Percentiles rank a stretch among this genome's conserved stretches.
Conservation (phyloP, 2,329 filamentous ascomycete genomes). For the Ophiocordyceps camponoti-leonardi region DNA sequence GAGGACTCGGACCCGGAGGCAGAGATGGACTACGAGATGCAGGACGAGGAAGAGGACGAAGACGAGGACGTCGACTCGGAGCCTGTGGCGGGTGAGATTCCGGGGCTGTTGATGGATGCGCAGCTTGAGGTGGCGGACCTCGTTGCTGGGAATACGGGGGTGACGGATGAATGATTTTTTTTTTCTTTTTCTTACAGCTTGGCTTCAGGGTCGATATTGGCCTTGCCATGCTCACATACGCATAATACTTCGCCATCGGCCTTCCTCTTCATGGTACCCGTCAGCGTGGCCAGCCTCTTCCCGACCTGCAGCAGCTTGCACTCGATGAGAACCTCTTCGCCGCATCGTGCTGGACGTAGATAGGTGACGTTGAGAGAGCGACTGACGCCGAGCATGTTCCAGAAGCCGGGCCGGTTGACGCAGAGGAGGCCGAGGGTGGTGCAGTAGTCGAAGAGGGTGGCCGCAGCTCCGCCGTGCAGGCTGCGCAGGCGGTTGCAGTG, state of each 20-base stretch:
- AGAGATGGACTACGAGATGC: slow-evolving; percentile 10
- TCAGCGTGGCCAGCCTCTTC: slow-evolving; percentile 32
- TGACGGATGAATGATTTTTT: background rate
- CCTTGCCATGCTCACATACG: slow-evolving; percentile 48
- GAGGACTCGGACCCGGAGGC: slow-evolving; percentile 9
- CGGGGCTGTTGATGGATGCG: slow-evolving; percentile 9
- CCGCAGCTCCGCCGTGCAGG: slow-evolving; percentile 45
- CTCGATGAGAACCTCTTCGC: slow-evolving; percentile 32
- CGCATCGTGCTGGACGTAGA: slow-evolving; percentile 40
- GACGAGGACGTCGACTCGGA: slow-evolving; percentile 11
- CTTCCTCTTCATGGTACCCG: slow-evolving; percentile 34
- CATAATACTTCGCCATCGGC: slow-evolving; percentile 35
- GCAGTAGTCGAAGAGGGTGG: slow-evolving; percentile 50
- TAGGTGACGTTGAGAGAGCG: slow-evolving; percentile 52
- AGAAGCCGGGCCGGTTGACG: slow-evolving; percentile 40
- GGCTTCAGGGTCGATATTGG: slow-evolving; percentile 34
- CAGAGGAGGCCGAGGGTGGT: slow-evolving; percentile 42
- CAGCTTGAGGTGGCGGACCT: slow-evolving; percentile 6
- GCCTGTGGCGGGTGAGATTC: slow-evolving; percentile 8
- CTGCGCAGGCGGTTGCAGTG: slow-evolving; percentile 37
- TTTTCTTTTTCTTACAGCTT: slow-evolving; percentile 9
- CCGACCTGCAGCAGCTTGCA: slow-evolving; percentile 42
- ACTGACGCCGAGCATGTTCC: slow-evolving; percentile 44
- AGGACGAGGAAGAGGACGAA: slow-evolving; percentile 13
- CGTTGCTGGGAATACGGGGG: slow-evolving; percentile 1